A percentile compares a stretch with the other conserved stretches of the same genome.
These are phyloP conservation scores for Ashbya aceris DNA, from an alignment of 1,139 yeast genomes.

Conservation along the genomic window DNA sequence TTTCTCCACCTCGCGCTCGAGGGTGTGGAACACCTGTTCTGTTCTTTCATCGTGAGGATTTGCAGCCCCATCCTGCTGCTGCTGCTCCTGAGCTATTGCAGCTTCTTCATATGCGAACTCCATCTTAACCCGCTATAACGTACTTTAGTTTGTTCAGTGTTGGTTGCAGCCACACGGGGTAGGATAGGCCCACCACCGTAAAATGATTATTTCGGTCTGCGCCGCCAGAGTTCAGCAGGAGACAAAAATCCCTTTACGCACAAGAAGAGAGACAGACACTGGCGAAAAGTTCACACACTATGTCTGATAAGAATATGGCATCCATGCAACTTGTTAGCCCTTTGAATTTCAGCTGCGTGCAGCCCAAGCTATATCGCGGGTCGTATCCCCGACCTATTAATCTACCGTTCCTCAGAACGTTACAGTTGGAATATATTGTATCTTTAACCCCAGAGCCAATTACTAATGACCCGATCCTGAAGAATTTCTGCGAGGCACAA, in stretches of 20 bases:
- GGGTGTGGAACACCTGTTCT: conserved; percentile 30
- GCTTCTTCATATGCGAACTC: conserved; percentile 23
- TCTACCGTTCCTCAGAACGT: conserved; percentile 57
- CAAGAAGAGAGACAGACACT: too few species aligned
- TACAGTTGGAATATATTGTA: conserved; percentile 61
- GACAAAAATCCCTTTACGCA: too few species aligned
- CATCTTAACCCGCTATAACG: conserved; percentile 9
- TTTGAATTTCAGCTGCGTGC: conserved; percentile 62
- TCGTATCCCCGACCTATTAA: conserved; percentile 77
- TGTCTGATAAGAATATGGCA: too few species aligned
- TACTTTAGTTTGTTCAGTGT: too few species aligned
- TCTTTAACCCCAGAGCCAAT: conserved; percentile 75
- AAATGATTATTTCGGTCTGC: not conserved
- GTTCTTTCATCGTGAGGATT: conserved; percentile 27
- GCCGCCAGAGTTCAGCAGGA: too few species aligned
- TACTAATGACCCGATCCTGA: conserved; percentile 21
- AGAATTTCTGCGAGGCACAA: conserved; percentile 33
- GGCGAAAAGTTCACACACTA: too few species aligned
- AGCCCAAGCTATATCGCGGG: conserved; percentile 68
- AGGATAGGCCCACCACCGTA: too few species aligned
- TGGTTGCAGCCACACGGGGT: too few species aligned
- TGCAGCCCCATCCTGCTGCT: conserved; percentile 6
- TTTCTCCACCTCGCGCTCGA: conserved; percentile 26
- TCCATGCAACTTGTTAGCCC: conserved; percentile 57
- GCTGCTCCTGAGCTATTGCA: conserved; percentile 17